Evolutionary conservation across 2,329 filamentous ascomycete species (phyloP).

Genomic region (Pseudohalonectria lignicola): DNA sequence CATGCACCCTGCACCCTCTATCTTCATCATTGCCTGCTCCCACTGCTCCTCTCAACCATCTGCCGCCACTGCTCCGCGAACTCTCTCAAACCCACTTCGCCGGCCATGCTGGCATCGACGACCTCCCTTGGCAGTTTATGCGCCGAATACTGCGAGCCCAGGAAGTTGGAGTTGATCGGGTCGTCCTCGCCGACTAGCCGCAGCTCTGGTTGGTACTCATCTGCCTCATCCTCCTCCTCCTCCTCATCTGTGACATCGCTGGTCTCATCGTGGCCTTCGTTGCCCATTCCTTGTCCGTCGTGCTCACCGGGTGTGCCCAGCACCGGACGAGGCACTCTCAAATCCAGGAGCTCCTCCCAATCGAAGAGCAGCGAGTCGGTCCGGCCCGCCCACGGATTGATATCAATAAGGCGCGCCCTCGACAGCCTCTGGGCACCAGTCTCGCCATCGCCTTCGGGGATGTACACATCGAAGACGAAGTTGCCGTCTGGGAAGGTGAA

Average conservation of each 20-base stretch:
- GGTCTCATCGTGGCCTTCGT: constrained; percentile 17
- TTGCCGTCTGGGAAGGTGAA: constrained; percentile 72
- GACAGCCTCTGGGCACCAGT: constrained; percentile 47
- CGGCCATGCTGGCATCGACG: constrained; percentile 57
- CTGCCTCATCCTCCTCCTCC: constrained; percentile 34
- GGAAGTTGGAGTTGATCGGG: constrained; percentile 58
- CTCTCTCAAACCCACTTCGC: constrained; percentile 68
- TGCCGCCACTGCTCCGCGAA: constrained; percentile 69
- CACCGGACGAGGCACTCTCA: constrained; percentile 50
- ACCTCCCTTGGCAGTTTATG: constrained; percentile 94
- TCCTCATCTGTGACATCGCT: constrained; percentile 13
- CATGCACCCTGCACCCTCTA: too few relatives aligned
- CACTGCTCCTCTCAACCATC: constrained; percentile 19
- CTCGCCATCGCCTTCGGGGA: constrained; percentile 50
- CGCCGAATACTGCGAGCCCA: constrained; percentile 78
- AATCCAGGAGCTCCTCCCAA: constrained; percentile 75
- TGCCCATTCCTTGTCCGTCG: constrained; percentile 13
- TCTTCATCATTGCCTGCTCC: not conserved
- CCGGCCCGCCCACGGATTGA: constrained; percentile 86
- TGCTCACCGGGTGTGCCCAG: constrained; percentile 29
- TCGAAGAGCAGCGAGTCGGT: constrained; percentile 85
- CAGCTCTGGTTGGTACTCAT: constrained; percentile 63
- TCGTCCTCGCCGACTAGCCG: constrained; percentile 75
- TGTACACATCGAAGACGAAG: constrained; percentile 88
- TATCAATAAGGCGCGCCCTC: constrained; percentile 76